Base-by-base conservation (phyloP, 2,329 filamentous ascomycete species). In the Xylariaceae sp. region DNA sequence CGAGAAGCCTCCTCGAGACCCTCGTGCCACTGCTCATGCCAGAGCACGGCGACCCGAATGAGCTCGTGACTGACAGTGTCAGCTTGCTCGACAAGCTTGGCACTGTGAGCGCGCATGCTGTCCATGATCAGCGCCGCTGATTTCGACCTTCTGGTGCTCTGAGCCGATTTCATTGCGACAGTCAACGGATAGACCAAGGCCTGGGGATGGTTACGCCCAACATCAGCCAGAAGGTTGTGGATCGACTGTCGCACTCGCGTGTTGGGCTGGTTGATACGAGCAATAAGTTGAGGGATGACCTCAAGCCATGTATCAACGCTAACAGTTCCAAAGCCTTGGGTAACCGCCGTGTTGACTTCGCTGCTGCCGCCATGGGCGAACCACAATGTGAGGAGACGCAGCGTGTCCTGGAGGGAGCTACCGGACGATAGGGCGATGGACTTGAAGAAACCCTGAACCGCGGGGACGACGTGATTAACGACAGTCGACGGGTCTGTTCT, bases 11-110 rank as follows among this genome's bases (percentile, higher is more conserved):
- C 96, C 74, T 99, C 95, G 16, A 99, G 81, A 23, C 90, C 96
- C 74, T 99, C 96, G 65, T 99, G 95, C 95, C 95, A 99, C 63
- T 96, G 89, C 70, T 99, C 95, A 70, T 99, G 95, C 96, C 96
- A 99, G 20, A 99, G 75, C 1, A 99, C 93, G 16, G 95, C 95
- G 56, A 99, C 96, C 49, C 95, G 88, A 69, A 99, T 98, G 53
- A 99, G 85, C 72, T 99, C 96, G 69, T 95, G 90, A 71, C 93
- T 98, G 64, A 99, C 93, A 45, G 93, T 82, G 70, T 96, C 93
- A 37, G 95, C 95, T 74, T 99, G 95, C 63, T 97, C 91, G 7
- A 99, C 95, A 37, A 99, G 83, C 66, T 86, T 89, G 19, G 91
- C 88, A 70, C 93, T 98, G 71, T 99, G 96, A 65, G 93, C 89